phyloP scores from a whole-genome alignment of 2,329 filamentous ascomycete genomes.

The Amphichorda felina region DNA sequence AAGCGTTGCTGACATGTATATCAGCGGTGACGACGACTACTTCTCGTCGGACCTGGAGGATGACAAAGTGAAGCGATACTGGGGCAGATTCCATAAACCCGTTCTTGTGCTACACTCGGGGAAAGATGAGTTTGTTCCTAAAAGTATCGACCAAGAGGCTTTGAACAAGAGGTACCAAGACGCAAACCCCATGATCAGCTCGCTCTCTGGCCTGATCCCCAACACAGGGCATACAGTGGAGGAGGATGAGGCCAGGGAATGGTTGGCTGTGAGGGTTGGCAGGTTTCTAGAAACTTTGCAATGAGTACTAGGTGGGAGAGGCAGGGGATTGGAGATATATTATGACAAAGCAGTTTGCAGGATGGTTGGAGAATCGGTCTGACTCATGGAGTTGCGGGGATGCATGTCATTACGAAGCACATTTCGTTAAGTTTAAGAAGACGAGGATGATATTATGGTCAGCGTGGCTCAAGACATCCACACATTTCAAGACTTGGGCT shows the following conservation, averaged over 20 bases:
- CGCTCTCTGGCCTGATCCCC: conserved; percentile 39
- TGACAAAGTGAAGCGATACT: conserved; percentile 46
- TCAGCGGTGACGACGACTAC: conserved; percentile 68
- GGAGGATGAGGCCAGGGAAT: conserved; percentile 29
- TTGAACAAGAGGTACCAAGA: conserved; percentile 46
- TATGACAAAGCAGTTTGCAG: neutral
- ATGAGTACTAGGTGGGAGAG: no score
- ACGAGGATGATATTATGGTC: no score
- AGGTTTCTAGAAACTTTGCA: conserved; percentile 25
- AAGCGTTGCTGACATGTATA: neutral
- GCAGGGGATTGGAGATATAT: neutral
- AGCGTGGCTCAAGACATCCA: no score
- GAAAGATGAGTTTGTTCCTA: conserved; percentile 53
- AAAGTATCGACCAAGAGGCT: conserved; percentile 40
- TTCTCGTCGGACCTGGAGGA: conserved; percentile 69
- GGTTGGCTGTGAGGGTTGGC: conserved; percentile 34
- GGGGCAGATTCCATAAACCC: conserved; percentile 48
- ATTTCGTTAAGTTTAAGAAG: no score
- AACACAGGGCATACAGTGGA: conserved; percentile 39
- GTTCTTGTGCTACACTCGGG: conserved; percentile 55
- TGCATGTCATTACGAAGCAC: neutral
- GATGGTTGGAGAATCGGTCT: neutral
- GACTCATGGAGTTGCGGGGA: neutral
- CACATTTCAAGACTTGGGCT: no score
- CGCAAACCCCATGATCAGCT: conserved; percentile 31